Conservation (phyloP, 2,329 filamentous ascomycete genomes). For the Grosmannia serpens region DNA sequence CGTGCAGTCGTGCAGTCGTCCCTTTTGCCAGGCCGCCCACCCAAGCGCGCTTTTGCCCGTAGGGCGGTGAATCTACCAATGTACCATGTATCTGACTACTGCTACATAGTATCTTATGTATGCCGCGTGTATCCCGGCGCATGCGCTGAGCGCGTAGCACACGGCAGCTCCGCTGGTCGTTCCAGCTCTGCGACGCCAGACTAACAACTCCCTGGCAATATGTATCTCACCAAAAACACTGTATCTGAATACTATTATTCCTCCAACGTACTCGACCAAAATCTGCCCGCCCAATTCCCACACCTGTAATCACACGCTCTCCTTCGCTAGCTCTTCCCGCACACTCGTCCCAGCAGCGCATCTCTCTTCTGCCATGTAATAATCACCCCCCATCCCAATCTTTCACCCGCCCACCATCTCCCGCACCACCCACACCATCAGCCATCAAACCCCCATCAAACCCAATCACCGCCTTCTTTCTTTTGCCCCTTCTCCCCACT, state of each 20-base stretch:
- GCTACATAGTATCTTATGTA: background rate
- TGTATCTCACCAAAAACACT: background rate
- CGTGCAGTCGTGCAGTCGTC: no score
- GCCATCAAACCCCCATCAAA: background rate
- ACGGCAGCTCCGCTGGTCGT: background rate
- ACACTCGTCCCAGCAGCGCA: background rate
- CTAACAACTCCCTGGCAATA: background rate
- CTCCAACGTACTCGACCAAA: no score
- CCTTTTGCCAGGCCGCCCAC: background rate
- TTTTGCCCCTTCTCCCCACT: background rate
- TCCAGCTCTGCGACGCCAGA: slow-evolving; percentile 1
- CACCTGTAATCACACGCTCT: background rate
- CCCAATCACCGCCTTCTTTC: background rate
- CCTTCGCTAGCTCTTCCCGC: background rate
- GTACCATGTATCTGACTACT: no score
- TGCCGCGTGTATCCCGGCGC: background rate
- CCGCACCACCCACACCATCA: background rate
- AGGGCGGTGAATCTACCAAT: no score
- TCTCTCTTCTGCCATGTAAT: no score
- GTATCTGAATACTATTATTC: no score
- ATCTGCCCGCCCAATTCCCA: no score
- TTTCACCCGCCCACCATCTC: background rate
- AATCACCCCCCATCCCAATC: background rate
- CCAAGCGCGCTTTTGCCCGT: background rate
- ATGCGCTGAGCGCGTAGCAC: background rate